Base-by-base conservation (phyloP, 2,329 filamentous ascomycete species). In the Lanzia echinophila region DNA sequence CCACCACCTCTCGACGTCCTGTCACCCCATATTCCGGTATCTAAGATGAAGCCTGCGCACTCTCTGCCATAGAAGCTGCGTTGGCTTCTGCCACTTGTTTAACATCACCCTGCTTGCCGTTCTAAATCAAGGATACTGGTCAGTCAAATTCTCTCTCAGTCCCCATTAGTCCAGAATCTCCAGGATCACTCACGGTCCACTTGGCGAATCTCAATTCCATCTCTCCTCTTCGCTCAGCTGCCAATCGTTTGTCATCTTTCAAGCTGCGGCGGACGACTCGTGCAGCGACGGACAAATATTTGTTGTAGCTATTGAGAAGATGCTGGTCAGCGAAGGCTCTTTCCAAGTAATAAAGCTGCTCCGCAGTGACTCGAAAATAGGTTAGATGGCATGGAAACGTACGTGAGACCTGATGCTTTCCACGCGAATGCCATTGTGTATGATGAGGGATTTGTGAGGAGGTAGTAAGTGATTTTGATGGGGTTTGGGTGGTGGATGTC, bases 211-310 rank as follows among this genome's bases (percentile, higher is more conserved):
- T 85, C 67, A 99, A 75, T 53, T 97, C 92, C 75, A 86, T 86
- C 74, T 90, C 83, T 70, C 90, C 91, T 72, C 94, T 85, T 71
- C 89, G 86, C 83, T 97, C 94, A 62, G 91, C 90, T 64, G 73
- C 72, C 64, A 96, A 74, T 77, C 94, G 84, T 79, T 90, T 87
- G 56, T 94, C 89, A 70, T 99, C 94, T 82, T 97, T 96, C 73
- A 99, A 81, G 73, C 90, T 95, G 73, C 90, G 88, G 78, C 95
- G 94, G 73, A 99, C 88, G 71, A 89, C 88, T 75, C 91, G 90
- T 75, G 91, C 84, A 70, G 94, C 90, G 77, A 99, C 83, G 71
- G 91, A 85, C 72, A 99, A 86, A 86, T 96, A 97, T 79, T 91
- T 94, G 87, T 99, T 99, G 89, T 99, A 99, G 79, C 94, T 99